phyloP scores from a whole-genome alignment of 2,329 filamentous ascomycete species.

The Colletotrichum sp. region DNA sequence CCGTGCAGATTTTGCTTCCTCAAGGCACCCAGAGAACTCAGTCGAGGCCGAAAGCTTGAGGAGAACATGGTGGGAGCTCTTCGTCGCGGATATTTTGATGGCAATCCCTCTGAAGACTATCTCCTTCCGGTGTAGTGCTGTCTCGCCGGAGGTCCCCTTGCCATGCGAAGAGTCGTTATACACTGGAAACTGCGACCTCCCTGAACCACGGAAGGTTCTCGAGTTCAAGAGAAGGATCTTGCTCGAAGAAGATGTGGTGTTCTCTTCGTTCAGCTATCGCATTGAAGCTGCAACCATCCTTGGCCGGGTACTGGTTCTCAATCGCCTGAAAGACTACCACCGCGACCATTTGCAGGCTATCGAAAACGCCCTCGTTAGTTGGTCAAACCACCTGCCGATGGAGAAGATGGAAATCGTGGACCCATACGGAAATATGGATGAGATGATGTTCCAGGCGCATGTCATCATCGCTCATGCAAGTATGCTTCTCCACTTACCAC shows the following conservation, averaged over 20 bases:
- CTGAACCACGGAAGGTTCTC: not conserved
- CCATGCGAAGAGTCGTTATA: not conserved
- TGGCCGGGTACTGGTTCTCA: not conserved
- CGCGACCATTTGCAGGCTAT: not conserved
- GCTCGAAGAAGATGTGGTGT: not conserved
- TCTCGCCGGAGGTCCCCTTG: not conserved
- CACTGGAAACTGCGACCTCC: not conserved
- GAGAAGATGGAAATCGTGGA: not conserved
- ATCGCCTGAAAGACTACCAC: not conserved
- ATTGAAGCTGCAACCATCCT: not conserved
- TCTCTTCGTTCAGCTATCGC: not conserved
- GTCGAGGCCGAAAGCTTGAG: not conserved
- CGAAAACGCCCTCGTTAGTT: not conserved
- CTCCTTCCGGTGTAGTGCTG: not conserved
- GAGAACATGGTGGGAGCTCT: not conserved
- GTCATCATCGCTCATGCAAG: not conserved
- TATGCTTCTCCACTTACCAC: not conserved
- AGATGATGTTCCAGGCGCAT: not conserved
- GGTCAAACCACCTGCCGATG: not conserved
- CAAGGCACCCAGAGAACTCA: not conserved
- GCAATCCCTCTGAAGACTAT: not conserved
- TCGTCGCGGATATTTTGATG: not conserved
- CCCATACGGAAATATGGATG: not conserved
- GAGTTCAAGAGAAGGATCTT: not conserved
- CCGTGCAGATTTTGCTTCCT: not conserved